Percentiles rank a stretch among this genome's conserved stretches.
Conservation (phyloP, 2,329 filamentous ascomycete genomes). For the Colletotrichum gloeosporioides region DNA sequence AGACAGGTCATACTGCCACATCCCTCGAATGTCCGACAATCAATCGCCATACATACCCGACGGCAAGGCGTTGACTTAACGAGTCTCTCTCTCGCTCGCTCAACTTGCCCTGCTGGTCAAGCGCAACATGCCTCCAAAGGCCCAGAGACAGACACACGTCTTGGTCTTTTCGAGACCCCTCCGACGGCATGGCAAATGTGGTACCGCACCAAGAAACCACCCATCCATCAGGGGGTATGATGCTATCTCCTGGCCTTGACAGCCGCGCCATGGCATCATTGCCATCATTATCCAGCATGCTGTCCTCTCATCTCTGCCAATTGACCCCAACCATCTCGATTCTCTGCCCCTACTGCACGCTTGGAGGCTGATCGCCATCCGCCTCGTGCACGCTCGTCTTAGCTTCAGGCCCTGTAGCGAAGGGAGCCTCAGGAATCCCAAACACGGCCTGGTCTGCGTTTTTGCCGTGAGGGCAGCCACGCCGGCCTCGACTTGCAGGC, state of each 20-base stretch:
- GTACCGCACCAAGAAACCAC: neutral
- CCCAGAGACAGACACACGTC: neutral
- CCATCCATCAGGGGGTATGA: neutral
- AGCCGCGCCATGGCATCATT: conserved; percentile 3
- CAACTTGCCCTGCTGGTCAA: neutral
- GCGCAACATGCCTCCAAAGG: neutral
- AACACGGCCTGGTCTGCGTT: neutral
- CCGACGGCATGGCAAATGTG: neutral
- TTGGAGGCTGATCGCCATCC: neutral
- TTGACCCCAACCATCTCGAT: neutral
- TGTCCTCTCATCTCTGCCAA: neutral
- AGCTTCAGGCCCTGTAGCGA: conserved; percentile 5
- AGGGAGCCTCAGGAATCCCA: neutral
- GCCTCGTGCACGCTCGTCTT: neutral
- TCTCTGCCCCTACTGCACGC: neutral
- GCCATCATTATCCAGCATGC: neutral
- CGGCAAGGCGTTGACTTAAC: neutral
- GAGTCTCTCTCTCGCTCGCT: neutral
- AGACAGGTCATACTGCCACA: neutral
- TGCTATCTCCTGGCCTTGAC: neutral
- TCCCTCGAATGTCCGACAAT: neutral
- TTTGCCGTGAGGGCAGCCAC: neutral
- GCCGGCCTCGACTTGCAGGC: neutral
- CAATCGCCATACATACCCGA: neutral
- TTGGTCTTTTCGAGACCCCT: neutral